Base-by-base conservation (phyloP, 768 basidiomycete genomes). In the Amylocystis lapponica region DNA sequence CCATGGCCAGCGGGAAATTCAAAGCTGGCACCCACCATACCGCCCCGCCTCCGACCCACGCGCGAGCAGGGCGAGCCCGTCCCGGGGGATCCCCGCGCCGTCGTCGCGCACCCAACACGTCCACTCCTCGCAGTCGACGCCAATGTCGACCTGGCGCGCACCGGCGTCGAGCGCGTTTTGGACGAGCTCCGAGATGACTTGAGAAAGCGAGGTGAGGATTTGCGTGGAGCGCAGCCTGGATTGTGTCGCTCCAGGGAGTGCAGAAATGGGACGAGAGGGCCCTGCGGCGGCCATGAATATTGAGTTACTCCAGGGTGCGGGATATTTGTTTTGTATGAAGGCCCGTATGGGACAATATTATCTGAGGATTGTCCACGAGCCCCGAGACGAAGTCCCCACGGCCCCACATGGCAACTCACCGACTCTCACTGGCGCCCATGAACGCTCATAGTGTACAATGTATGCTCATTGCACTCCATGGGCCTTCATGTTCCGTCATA, bases 161-260 rank as follows among this genome's bases (percentile, higher is more conserved):
- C 71, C 70, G 2, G 94, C 89, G 54, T 98, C 95, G 8, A 97
- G 70, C 3, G 89, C 74, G 60, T 98, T 98, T 60, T 94, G 93
- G 10, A 93, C 61, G 27, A 98, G 77, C 62, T 97, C 92, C 2
- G 81, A 82, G 17, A 94, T 68, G 45, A 94, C 70, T 57, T 86
- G 80, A 7, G 85, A 72, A 21, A 96, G 58, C 5, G 90, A 86
- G 0, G 90, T 90, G 46, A 98, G 65, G 49, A 94, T 81, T 55
- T 89, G 79, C 0, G 87, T 78, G 2, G 92, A 93, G 32, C 94
- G 81, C 34, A 98, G 69, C 53, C 71, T 79, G 17, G 78, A 69
- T 34, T 78, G 81, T 5, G 87, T 88, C n/a, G 69, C 65, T 14
- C 55, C 59, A 34, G 84, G 71, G 25, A 95, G 76, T 16, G 65